Base-by-base conservation (phyloP, 2,329 filamentous ascomycete genomes). In the Lizonia empirigonia region DNA sequence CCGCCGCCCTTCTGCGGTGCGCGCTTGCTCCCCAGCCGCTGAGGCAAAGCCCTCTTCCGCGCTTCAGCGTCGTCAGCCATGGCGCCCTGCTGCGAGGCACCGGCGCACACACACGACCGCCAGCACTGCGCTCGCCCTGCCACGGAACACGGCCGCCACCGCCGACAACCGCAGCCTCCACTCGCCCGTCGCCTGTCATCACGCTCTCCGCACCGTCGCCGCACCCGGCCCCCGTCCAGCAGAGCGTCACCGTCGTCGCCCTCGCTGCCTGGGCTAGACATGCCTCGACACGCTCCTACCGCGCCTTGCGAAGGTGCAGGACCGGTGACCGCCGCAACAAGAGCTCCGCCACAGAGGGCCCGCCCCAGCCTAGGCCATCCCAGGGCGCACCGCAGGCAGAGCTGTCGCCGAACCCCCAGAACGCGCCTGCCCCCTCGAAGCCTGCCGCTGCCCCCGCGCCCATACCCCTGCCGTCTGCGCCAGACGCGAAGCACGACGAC, bases 1-100 rank as follows among this genome's bases (percentile, higher is more conserved):
- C 67, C 62, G 69, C 66, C 70, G 70, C 69, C 53, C 56, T 64
- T 40, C 53, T 70, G 55, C 64, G 68, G 60, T 67, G 67, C 62
- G 62, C 63, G 22, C 44, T 64, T 53, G 60, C 64, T 50, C 64
- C 63, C 60, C 65, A 60, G 53, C 62, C 60, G 44, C 58, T 65
- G 39, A 40, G 46, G 38, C 56, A 62, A 29, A 46, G 50, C 51
- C 45, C 37, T 23, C 59, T 64, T n/a, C 52, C 56, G 33, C 59
- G 52, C 30, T 54, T 60, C 44, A 50, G 48, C 40, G 15, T 38
- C 19, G 19, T 36, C 26, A 39, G 42, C 15, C 55, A 48, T 53
- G 30, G 48, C 37, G 50, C 50, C 29, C 55, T 53, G 37, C 30
- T 53, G 46, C 42, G 20, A 35, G 34, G 38, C 4, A 48, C 29